These are phyloP conservation scores for Saprolegnia parasitica DNA, from an alignment of 352 stramenopile genomes.

Conservation along the genomic window DNA sequence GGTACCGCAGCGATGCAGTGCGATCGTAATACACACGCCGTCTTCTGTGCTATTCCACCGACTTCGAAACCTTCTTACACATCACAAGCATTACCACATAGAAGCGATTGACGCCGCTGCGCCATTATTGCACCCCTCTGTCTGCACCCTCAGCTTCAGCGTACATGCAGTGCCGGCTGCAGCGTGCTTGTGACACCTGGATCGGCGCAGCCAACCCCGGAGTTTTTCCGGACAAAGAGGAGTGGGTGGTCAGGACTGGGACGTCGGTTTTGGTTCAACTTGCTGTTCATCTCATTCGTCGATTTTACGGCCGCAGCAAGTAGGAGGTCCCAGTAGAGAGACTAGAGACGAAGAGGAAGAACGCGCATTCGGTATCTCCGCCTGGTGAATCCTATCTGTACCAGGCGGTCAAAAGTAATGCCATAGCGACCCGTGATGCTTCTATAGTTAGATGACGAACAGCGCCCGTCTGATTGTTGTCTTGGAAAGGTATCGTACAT, in stretches of 20 bases:
- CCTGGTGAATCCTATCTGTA: constrained; percentile 29
- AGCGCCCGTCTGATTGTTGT: constrained; percentile 28
- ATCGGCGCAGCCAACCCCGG: neutral
- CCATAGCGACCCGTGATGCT: constrained; percentile 20
- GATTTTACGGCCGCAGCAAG: neutral
- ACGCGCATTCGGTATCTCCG: constrained; percentile 30
- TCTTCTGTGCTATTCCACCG: neutral
- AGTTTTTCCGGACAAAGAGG: constrained; percentile 8
- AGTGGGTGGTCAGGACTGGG: constrained; percentile 3
- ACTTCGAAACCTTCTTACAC: neutral
- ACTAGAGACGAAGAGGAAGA: neutral
- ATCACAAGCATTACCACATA: no score
- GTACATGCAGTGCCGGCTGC: no score
- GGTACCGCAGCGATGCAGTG: neutral
- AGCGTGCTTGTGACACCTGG: no score
- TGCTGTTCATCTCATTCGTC: neutral
- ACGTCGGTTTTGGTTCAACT: neutral
- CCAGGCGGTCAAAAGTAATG: constrained; percentile 31
- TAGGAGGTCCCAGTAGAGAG: no score
- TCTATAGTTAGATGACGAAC: constrained; percentile 31
- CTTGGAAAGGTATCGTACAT: constrained; percentile 31
- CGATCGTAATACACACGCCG: constrained; percentile 1
- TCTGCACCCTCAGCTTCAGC: no score
- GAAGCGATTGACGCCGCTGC: no score
- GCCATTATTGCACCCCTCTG: no score